Percentiles rank a stretch among this genome's conserved stretches.
These are phyloP conservation scores for Trichoderma oligosporum DNA, from an alignment of 2,329 filamentous ascomycete species.

Conservation along the genomic window DNA sequence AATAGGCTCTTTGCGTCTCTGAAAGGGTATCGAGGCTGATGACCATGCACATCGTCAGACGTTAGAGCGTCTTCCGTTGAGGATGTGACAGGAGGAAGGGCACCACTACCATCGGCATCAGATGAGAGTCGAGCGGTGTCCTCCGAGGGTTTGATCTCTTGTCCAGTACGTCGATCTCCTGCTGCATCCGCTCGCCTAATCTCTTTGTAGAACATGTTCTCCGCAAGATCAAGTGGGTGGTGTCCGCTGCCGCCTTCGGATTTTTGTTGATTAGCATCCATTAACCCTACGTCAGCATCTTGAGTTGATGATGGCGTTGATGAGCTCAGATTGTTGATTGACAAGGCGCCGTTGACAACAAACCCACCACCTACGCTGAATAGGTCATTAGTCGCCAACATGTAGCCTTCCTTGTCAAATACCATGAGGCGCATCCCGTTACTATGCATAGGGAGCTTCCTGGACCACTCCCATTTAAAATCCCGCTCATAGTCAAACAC, in stretches of 20 bases:
- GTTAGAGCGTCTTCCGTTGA: background rate
- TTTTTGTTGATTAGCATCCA: background rate
- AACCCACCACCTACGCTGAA: conserved; percentile 14
- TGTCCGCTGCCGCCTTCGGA: background rate
- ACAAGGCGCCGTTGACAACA: conserved; percentile 14
- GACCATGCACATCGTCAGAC: background rate
- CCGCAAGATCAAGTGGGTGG: conserved; percentile 6
- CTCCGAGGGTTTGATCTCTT: background rate
- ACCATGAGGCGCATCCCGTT: conserved; percentile 15
- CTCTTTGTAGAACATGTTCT: conserved; percentile 15
- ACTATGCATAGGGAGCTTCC: conserved; percentile 10
- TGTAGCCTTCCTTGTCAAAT: conserved; percentile 14
- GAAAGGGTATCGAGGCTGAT: conserved; percentile 11
- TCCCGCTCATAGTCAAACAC: conserved; percentile 10
- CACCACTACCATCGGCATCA: background rate
- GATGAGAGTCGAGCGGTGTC: background rate
- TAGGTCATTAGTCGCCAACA: conserved; percentile 14
- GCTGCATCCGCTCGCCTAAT: conserved; percentile 10
- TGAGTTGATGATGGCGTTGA: background rate
- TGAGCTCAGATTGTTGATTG: background rate
- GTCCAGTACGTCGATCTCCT: conserved; percentile 4
- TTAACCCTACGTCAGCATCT: background rate
- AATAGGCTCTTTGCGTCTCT: conserved; percentile 13
- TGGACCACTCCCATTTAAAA: conserved; percentile 13
- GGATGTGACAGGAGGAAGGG: background rate